Percentiles rank a stretch among this genome's conserved stretches.
phyloP scores from a whole-genome alignment of 140 eudicot species.

The Erigeron philadelphicus region DNA sequence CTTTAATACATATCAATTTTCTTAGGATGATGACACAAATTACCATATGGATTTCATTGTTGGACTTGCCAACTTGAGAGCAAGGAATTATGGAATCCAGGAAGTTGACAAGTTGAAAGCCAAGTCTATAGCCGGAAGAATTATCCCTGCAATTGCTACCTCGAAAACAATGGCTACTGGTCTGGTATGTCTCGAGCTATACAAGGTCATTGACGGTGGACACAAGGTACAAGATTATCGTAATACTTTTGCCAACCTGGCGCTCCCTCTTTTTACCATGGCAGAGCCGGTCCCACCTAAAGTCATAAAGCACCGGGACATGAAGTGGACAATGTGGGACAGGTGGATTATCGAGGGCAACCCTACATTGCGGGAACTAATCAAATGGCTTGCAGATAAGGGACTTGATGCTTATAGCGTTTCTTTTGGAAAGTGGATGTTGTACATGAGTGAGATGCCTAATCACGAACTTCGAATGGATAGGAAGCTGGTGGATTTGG shows the following conservation, averaged over 20 bases:
- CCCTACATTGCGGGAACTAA: slow-evolving; percentile 55
- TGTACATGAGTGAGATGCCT: slow-evolving; percentile 65
- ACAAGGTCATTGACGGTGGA: slow-evolving; percentile 64
- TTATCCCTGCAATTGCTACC: slow-evolving; percentile 82
- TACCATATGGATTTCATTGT: slow-evolving; percentile 79
- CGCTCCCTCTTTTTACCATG: slow-evolving; percentile 70
- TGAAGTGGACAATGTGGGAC: slow-evolving; percentile 87
- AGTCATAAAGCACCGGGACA: slow-evolving; percentile 53
- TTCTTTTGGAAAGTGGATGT: slow-evolving; percentile 65
- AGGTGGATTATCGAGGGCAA: slow-evolving; percentile 60
- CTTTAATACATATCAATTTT: background rate
- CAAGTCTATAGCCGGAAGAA: slow-evolving; percentile 76
- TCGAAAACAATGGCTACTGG: slow-evolving; percentile 84
- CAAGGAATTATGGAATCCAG: slow-evolving; percentile 62
- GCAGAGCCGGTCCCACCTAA: slow-evolving; percentile 80
- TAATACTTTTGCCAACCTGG: slow-evolving; percentile 79
- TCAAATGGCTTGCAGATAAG: slow-evolving; percentile 59
- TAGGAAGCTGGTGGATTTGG: slow-evolving; percentile 67
- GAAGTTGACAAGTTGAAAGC: slow-evolving; percentile 81
- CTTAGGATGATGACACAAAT: slow-evolving; percentile 78
- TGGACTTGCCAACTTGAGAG: slow-evolving; percentile 78
- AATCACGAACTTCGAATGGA: slow-evolving; percentile 66
- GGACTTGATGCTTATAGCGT: slow-evolving; percentile 71
- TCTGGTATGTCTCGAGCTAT: slow-evolving; percentile 71
- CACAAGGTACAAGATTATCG: slow-evolving; percentile 81